Conservation (phyloP, 225 moss, liverwort and hornwort genomes). For the Asterella californica region DNA sequence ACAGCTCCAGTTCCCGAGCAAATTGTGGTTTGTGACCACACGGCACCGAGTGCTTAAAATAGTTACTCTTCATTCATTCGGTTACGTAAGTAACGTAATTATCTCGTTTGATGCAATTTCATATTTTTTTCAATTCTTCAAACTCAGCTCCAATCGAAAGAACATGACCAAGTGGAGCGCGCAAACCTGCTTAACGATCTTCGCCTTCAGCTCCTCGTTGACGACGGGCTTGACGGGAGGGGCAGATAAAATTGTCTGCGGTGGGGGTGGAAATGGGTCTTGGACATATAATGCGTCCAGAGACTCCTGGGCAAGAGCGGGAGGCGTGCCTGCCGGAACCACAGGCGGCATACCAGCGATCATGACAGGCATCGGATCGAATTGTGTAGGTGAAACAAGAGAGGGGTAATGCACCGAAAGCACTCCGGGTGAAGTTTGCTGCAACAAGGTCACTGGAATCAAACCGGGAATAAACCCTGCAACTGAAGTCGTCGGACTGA, state of each 20-base stretch:
- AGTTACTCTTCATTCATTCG: not conserved
- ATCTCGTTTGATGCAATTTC: not conserved
- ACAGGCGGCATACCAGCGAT: conserved; percentile 38
- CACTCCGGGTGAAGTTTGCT: conserved; percentile 34
- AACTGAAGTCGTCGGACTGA: conserved; percentile 49
- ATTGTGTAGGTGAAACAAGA: conserved; percentile 25
- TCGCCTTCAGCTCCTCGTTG: conserved; percentile 89
- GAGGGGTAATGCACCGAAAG: conserved; percentile 34
- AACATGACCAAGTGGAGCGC: not conserved
- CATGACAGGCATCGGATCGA: conserved; percentile 28
- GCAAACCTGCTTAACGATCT: conserved; percentile 90
- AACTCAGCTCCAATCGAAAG: not conserved
- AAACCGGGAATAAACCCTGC: conserved; percentile 40
- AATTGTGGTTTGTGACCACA: not conserved
- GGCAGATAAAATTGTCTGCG: conserved; percentile 32
- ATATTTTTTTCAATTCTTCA: not conserved
- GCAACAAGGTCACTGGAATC: conserved; percentile 43
- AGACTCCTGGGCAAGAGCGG: conserved; percentile 28
- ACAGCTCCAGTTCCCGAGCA: not conserved
- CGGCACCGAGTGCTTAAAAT: not conserved
- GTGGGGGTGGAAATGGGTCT: conserved; percentile 46
- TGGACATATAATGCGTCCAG: conserved; percentile 39
- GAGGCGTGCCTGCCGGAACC: conserved; percentile 50
- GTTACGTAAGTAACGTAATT: too few species aligned
- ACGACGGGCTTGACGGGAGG: conserved; percentile 57